Conservation (phyloP, 306 rosid species). For the Cucumis melo region DNA sequence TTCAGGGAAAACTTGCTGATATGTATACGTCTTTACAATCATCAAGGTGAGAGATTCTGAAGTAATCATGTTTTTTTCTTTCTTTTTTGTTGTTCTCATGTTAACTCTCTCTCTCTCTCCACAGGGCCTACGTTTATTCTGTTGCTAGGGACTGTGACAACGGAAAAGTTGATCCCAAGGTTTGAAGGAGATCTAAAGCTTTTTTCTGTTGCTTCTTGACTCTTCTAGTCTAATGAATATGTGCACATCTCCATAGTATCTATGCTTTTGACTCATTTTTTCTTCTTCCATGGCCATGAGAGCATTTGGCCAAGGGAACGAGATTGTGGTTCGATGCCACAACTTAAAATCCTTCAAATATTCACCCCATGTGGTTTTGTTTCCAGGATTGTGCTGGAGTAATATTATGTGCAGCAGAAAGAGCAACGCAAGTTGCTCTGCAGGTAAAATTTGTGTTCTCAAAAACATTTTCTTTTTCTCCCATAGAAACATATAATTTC, state of each 20-base stretch:
- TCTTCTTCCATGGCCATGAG: not conserved
- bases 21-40: slow-evolving; percentile 89
- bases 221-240: not conserved
- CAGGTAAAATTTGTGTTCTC: slow-evolving; percentile 6
- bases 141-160: slow-evolving; percentile 95
- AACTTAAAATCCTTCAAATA: not conserved
- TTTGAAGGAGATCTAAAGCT: slow-evolving; percentile 6
- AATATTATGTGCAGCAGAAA: slow-evolving; percentile 73
- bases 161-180: slow-evolving; percentile 73
- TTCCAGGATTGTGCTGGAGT: slow-evolving; percentile 96
- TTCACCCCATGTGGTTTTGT: slow-evolving; percentile 9
- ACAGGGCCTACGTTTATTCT: slow-evolving; percentile 86
- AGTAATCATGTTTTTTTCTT: slow-evolving; percentile 3
- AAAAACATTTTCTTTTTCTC: not conserved
- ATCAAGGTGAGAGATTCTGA: slow-evolving; percentile 46
- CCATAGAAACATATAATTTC: not conserved
- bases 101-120: slow-evolving; percentile 9
- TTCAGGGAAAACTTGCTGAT: slow-evolving; percentile 85
- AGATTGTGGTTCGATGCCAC: not conserved
- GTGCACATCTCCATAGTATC: not conserved
- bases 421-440: slow-evolving; percentile 92
- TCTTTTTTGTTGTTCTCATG: not conserved
- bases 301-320: not conserved
- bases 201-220: not conserved
- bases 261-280: not conserved